These are phyloP conservation scores for Naematelia aurantialba DNA, from an alignment of 768 basidiomycete species.

Conservation along the genomic window DNA sequence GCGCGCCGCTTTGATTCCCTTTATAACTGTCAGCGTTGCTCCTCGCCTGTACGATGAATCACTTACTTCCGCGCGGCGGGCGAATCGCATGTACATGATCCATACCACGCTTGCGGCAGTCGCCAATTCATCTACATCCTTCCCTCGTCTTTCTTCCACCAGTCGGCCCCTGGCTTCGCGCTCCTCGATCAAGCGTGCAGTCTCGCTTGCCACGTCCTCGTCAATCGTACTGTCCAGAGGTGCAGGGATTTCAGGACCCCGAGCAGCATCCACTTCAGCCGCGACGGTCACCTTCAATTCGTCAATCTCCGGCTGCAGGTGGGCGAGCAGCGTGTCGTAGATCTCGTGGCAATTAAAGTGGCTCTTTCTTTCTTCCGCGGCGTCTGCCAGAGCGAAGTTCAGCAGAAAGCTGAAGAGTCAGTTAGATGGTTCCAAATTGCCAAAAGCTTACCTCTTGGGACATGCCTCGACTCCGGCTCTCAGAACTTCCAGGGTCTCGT, in stretches of 20 bases:
- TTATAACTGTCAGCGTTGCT: not conserved
- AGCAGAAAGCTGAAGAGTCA: conserved; percentile 67
- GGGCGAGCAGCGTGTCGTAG: conserved; percentile 69
- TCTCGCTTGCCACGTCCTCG: conserved; percentile 52
- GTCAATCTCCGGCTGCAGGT: conserved; percentile 55
- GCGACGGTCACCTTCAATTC: conserved; percentile 39
- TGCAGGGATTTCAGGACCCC: conserved; percentile 42
- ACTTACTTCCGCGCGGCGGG: conserved; percentile 68
- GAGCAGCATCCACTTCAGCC: conserved; percentile 53
- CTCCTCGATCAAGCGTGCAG: conserved; percentile 40
- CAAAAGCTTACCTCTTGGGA: conserved; percentile 61
- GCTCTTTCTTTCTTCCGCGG: conserved; percentile 63
- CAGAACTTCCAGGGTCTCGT: conserved; percentile 76
- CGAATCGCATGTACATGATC: conserved; percentile 88
- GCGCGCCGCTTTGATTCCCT: conserved; percentile 72
- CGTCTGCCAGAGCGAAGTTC: conserved; percentile 83
- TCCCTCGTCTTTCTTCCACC: conserved; percentile 37
- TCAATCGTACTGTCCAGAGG: conserved; percentile 28
- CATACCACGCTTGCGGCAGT: conserved; percentile 69
- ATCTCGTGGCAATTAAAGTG: conserved; percentile 64
- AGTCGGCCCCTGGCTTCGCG: conserved; percentile 41
- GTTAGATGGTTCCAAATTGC: not conserved
- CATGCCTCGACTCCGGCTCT: conserved; percentile 85
- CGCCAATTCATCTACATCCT: conserved; percentile 57
- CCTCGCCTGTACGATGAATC: too few species aligned